Percentiles rank a stretch among this genome's conserved stretches.
These are phyloP conservation scores for Lipomyces sp. DNA, from an alignment of 805 yeast species.

Conservation along the genomic window DNA sequence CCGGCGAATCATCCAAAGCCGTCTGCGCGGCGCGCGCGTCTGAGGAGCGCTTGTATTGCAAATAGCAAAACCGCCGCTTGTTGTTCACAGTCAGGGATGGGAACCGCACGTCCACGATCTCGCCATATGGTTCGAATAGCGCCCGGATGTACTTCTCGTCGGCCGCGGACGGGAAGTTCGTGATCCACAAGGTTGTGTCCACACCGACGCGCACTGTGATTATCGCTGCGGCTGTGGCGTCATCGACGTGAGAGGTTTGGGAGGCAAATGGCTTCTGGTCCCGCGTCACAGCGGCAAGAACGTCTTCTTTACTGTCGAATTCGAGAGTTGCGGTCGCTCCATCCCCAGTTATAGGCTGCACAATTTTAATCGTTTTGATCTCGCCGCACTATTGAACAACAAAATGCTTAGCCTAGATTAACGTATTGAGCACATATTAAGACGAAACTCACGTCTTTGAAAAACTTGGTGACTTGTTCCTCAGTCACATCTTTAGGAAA, in stretches of 20 bases:
- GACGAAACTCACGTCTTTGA: constrained; percentile 41
- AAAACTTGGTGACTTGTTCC: constrained; percentile 43
- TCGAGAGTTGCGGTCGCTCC: constrained; percentile 55
- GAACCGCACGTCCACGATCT: constrained; percentile 52
- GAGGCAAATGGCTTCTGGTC: constrained; percentile 48
- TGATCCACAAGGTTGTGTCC: constrained; percentile 62
- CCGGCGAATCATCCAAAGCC: constrained; percentile 40
- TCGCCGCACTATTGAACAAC: constrained; percentile 49
- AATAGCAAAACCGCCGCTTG: constrained; percentile 68
- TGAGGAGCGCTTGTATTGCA: constrained; percentile 50
- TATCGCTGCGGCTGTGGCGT: constrained; percentile 46
- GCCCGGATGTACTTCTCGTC: constrained; percentile 42
- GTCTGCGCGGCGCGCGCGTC: constrained; percentile 47
- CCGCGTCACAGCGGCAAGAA: constrained; percentile 59
- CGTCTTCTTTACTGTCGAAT: constrained; percentile 47
- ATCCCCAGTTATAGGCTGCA: constrained; percentile 2
- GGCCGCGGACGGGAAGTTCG: constrained; percentile 65
- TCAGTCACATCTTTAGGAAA: constrained; percentile 46
- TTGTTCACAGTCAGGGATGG: constrained; percentile 59
- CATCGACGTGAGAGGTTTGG: too few relatives aligned
- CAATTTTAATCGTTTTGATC: constrained; percentile 36
- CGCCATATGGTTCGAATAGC: constrained; percentile 45
- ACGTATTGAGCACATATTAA: too few relatives aligned
- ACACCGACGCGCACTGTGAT: constrained; percentile 48
- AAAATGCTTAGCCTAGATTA: background rate